Evolutionary conservation across 805 yeast genomes (phyloP), one percentile per base, ranked within the genome.

Genomic region (Saccharomyces paradoxus): DNA sequence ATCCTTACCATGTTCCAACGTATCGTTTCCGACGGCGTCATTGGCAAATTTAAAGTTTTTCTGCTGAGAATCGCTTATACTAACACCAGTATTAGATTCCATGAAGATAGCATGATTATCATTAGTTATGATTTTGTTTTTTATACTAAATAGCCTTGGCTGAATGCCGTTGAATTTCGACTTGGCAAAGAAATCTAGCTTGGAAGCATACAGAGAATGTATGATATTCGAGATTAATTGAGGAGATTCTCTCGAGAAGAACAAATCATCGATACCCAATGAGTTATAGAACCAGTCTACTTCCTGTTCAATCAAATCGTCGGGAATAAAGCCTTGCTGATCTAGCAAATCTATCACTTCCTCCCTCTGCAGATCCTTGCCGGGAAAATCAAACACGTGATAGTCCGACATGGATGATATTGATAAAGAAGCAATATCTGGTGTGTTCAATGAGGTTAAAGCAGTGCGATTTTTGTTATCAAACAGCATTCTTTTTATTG

Each of bases 51-150:
- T 37, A 10, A 17, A 37, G 44, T 37, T 37, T 37, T 37, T 37
- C 24, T 37, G 44, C 17, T 37, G 44, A 7, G 44, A 37, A 9
- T 37, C 44, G 17, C 44, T 37, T 37, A 37, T 37, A 17, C 44
- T 37, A 3, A 37, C 44, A 9, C 44, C 44, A 17, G 44, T 70
- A 10, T 82, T 84, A 10, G 82, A 80, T 67, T 89, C 96, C 70
- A 92, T 88, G 69, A 87, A 94, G 37, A 89, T 94, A 1, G 97
- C 97, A 66, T 89, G 96, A 67, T 87, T 91, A 17, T 81, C 85
- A 29, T 58, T 58, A 49, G 81, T 79, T 69, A 89, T 91, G 58
- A 90, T 79, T 68, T 84, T 85, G 69, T 89, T 88, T 58, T 85
- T 88, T 59, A 92, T 84, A 60, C 83, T 22, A 85, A 84, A 58